phyloP scores from a whole-genome alignment of 305 asterid genomes.

The Nicotiana rustica region DNA sequence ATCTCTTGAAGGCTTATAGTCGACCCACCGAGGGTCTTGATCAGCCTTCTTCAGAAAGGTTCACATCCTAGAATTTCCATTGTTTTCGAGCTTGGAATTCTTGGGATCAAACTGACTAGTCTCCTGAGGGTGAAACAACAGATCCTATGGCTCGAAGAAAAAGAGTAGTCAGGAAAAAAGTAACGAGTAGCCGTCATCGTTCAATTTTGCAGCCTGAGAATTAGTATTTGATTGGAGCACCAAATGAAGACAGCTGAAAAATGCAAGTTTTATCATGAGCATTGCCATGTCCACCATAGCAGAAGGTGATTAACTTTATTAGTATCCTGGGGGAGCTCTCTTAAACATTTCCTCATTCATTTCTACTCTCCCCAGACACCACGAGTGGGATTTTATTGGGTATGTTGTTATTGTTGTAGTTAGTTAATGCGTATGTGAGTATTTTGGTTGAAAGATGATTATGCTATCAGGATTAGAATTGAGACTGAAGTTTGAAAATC shows the following conservation, averaged over 20 bases:
- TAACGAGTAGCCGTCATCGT: constrained; percentile 41
- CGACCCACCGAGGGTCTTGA: constrained; percentile 71
- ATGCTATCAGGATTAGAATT: neutral
- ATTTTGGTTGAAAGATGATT: neutral
- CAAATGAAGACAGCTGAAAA: neutral
- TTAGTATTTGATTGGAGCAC: constrained; percentile 8
- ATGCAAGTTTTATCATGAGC: constrained; percentile 23
- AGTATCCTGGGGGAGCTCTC: neutral
- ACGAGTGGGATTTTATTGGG: no score
- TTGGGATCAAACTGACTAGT: constrained; percentile 66
- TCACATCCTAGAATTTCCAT: constrained; percentile 81
- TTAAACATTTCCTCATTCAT: neutral
- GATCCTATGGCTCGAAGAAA: constrained; percentile 78
- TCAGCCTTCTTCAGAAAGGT: constrained; percentile 80
- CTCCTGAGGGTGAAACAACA: constrained; percentile 54
- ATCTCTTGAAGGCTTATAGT: constrained; percentile 62
- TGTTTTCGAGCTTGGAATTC: constrained; percentile 88
- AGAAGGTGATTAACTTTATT: neutral
- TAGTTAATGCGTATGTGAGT: neutral
- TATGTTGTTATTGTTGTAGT: no score
- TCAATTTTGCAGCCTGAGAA: constrained; percentile 15
- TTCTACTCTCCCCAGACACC: neutral
- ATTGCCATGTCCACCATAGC: neutral
- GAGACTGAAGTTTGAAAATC: neutral
- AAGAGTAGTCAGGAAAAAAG: constrained; percentile 81